Percentiles rank a stretch among this genome's conserved stretches.
Evolutionary conservation across 2,329 filamentous ascomycete species (phyloP).

Genomic region (Dothiorella sarmentorum): DNA sequence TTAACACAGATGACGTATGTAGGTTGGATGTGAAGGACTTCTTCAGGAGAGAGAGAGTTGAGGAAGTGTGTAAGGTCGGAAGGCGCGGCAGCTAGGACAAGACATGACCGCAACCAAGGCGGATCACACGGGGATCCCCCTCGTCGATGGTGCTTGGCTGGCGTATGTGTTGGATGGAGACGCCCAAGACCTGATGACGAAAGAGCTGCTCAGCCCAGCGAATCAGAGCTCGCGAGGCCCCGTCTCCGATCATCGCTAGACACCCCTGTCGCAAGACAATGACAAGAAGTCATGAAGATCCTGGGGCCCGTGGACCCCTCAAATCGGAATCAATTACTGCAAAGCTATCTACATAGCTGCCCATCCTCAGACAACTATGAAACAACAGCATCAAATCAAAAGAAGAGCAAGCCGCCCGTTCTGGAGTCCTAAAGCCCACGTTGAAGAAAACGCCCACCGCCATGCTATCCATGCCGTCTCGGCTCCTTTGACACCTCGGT

Average conservation of each 20-base stretch:
- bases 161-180: background rate
- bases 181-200: background rate
- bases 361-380: background rate
- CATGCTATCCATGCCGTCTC: background rate
- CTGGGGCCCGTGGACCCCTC: slow-evolving; percentile 4
- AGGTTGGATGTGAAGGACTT: background rate
- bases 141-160: background rate
- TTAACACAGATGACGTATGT: background rate
- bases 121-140: background rate
- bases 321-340: slow-evolving; percentile 17
- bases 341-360: slow-evolving; percentile 16
- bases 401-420: background rate
- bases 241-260: too few species aligned
- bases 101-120: background rate
- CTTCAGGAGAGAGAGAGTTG: background rate
- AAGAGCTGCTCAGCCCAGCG: too few species aligned
- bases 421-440: background rate
- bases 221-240: too few species aligned
- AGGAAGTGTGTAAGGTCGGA: background rate
- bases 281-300: too few species aligned
- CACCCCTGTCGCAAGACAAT: too few species aligned
- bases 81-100: background rate
- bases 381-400: background rate
- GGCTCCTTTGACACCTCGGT: background rate
- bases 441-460: slow-evolving; percentile 1